Evolutionary conservation across 2,329 filamentous ascomycete genomes (phyloP).

Genomic region (Penicillium sp.): DNA sequence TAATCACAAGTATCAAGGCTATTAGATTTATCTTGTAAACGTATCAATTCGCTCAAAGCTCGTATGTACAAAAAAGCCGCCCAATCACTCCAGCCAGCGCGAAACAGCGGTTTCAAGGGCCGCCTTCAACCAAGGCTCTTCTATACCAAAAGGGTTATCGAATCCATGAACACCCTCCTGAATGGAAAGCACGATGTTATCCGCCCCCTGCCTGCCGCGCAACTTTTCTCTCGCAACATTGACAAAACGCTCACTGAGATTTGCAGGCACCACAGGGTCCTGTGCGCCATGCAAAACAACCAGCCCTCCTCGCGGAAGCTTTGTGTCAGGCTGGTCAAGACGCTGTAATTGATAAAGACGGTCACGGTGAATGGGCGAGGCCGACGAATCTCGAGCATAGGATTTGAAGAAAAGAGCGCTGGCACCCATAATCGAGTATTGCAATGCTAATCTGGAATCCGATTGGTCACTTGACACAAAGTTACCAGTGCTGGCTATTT

Average conservation of each 20-base stretch:
- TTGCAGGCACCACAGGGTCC: constrained; percentile 29
- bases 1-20: background rate
- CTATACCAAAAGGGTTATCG: constrained; percentile 17
- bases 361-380: constrained; percentile 6
- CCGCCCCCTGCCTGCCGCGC: constrained; percentile 19
- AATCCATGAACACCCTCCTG: constrained; percentile 36
- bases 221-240: constrained; percentile 20
- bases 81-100: background rate
- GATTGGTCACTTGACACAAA: constrained; percentile 16
- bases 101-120: background rate
- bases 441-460: constrained; percentile 15
- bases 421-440: constrained; percentile 16
- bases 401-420: constrained; percentile 15
- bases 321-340: constrained; percentile 22
- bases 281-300: constrained; percentile 30
- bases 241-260: constrained; percentile 26
- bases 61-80: background rate
- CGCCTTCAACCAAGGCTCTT: background rate
- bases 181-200: constrained; percentile 22
- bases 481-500: constrained; percentile 5
- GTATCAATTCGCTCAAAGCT: background rate
- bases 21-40: background rate
- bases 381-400: constrained; percentile 20
- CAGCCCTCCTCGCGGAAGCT: constrained; percentile 26
- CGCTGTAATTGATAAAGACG: constrained; percentile 25